Conservation (phyloP, 305 asterid species). For the Solanum hybrid region DNA sequence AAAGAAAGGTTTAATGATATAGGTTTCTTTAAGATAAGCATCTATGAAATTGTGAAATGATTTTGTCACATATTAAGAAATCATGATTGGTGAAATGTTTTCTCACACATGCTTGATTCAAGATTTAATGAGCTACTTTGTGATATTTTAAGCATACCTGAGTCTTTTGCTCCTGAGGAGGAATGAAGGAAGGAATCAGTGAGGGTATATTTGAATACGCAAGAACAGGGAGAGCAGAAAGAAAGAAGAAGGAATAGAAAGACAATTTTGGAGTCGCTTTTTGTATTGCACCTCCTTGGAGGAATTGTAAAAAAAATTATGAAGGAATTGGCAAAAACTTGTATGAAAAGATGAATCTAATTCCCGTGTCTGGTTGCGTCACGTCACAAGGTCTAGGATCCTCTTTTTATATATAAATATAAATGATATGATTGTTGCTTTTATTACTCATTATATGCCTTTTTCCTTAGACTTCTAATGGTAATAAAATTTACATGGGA, state of each 20-base stretch:
- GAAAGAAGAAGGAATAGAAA: neutral
- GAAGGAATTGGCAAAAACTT: neutral
- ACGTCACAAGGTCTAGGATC: neutral
- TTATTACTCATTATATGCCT: neutral
- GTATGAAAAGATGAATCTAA: neutral
- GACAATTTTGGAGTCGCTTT: neutral
- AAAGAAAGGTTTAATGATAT: neutral
- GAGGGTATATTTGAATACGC: neutral
- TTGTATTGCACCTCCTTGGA: neutral
- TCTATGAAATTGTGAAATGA: neutral
- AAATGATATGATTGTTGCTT: too few relatives aligned
- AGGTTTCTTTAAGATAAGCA: neutral
- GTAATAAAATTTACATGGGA: neutral
- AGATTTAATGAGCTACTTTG: neutral
- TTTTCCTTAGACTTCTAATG: neutral
- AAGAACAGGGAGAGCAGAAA: neutral
- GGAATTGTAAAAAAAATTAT: neutral
- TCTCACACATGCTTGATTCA: neutral
- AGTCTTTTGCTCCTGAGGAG: neutral
- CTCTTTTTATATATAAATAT: neutral
- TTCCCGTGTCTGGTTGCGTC: neutral
- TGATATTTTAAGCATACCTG: neutral
- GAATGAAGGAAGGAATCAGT: neutral
- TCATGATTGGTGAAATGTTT: neutral
- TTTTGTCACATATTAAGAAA: neutral